Base-by-base conservation (phyloP, 345 rosid species). In the Passiflora organensis region DNA sequence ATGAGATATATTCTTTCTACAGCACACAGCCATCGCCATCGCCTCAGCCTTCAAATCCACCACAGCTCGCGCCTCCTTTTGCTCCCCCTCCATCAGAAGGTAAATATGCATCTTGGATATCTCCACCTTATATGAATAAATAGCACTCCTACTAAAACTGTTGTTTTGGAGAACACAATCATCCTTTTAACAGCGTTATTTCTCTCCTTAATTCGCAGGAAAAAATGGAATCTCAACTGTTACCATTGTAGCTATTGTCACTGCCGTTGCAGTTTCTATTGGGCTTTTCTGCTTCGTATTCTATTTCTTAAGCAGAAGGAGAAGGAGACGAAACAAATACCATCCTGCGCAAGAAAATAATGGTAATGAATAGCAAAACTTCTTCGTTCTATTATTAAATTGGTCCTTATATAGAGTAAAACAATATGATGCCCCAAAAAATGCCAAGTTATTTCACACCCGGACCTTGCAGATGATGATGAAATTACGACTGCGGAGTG, bases 401-500 rank as follows among this genome's bases (percentile, higher is more conserved):
- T 59, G 19, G 19, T n/a, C n/a, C n/a, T n/a, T n/a, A n/a, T n/a
- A n/a, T n/a, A n/a, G n/a, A n/a, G n/a, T n/a, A n/a, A n/a, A n/a
- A n/a, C n/a, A n/a, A n/a, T n/a, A n/a, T n/a, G n/a, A n/a, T n/a
- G n/a, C n/a, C n/a, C n/a, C n/a, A n/a, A n/a, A n/a, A n/a, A n/a
- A n/a, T n/a, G n/a, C n/a, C n/a, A n/a, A n/a, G n/a, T n/a, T n/a
- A n/a, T n/a, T n/a, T n/a, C n/a, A n/a, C n/a, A n/a, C n/a, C n/a
- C n/a, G n/a, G 8, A 6, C 16, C 64, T 25, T 68, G 61, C 44
- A 81, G 90, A 12, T 62, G 58, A 5, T 28, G 65, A 64, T 48
- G 75, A 58, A 12, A 64, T 75, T 52, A 47, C 71, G 21, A 48
- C 55, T 45, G 60, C 49, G 52, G 83, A 82, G 43, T 73, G 82